Conservation (phyloP, 2,329 filamentous ascomycete species). For the Zarea fungicola region DNA sequence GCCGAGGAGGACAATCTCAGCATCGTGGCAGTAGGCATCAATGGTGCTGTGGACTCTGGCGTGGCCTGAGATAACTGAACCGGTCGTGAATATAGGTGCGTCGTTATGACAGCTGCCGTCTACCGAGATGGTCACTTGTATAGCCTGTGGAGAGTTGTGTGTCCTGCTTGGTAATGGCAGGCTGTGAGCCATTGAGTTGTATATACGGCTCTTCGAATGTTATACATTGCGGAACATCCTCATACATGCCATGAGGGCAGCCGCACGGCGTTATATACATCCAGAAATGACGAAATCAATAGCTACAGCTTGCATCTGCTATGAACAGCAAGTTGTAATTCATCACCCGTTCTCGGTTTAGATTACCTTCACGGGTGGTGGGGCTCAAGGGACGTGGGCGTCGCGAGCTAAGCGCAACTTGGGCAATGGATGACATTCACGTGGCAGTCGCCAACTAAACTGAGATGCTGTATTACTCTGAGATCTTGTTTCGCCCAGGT, state of each 20-base stretch:
- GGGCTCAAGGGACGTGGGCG: neutral
- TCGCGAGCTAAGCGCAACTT: slow-evolving; percentile 5
- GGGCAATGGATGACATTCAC: slow-evolving; percentile 8
- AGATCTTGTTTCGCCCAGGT: no score
- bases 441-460: no score
- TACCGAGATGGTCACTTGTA: neutral
- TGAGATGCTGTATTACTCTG: no score
- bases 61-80: neutral
- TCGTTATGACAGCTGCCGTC: neutral
- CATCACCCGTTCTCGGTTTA: slow-evolving; percentile 2
- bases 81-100: neutral
- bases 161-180: neutral
- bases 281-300: neutral
- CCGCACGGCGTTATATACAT: neutral
- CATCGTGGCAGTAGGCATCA: slow-evolving; percentile 1
- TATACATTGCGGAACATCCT: no score
- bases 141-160: neutral
- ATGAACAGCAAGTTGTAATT: slow-evolving; percentile 1
- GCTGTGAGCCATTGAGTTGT: neutral
- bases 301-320: neutral
- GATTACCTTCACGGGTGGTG: neutral
- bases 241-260: neutral
- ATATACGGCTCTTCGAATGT: no score
- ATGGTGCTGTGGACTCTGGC: neutral
- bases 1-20: slow-evolving; percentile 5